phyloP scores from a whole-genome alignment of 805 yeast species.

The Monosporozyma yasuniensis region DNA sequence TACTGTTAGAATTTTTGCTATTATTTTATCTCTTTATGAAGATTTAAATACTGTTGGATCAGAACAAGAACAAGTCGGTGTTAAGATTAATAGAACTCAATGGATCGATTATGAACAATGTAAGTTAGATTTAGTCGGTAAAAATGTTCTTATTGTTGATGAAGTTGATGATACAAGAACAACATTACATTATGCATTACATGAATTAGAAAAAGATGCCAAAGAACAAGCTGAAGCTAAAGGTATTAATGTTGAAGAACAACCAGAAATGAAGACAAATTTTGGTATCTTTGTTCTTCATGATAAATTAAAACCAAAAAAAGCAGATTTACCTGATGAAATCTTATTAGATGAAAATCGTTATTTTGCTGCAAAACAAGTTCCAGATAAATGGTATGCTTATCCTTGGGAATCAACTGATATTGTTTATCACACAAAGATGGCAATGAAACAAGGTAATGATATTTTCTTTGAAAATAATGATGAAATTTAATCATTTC shows the following conservation, averaged over 20 bases:
- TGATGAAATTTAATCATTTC: neutral
- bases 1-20: slow-evolving; percentile 89
- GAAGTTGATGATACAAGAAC: slow-evolving; percentile 86
- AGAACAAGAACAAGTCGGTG: slow-evolving; percentile 50
- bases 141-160: slow-evolving; percentile 65
- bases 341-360: slow-evolving; percentile 46
- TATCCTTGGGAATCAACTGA: slow-evolving; percentile 82
- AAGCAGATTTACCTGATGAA: slow-evolving; percentile 59
- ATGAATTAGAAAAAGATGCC: slow-evolving; percentile 67
- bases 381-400: slow-evolving; percentile 77
- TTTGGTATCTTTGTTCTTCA: slow-evolving; percentile 73
- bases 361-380: slow-evolving; percentile 66
- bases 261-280: slow-evolving; percentile 44
- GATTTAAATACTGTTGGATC: slow-evolving; percentile 57
- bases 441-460: slow-evolving; percentile 67
- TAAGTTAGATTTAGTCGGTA: slow-evolving; percentile 50
- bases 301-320: slow-evolving; percentile 64
- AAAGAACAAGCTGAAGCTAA: slow-evolving; percentile 46
- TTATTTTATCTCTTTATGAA: slow-evolving; percentile 86
- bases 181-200: slow-evolving; percentile 69
- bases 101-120: slow-evolving; percentile 74
- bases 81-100: slow-evolving; percentile 65
- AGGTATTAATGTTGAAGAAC: slow-evolving; percentile 36
- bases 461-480: slow-evolving; percentile 35
- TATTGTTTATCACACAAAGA: slow-evolving; percentile 62